Percentiles rank a stretch among this genome's conserved stretches.
These are phyloP conservation scores for Arthrobotrys entomopaga DNA, from an alignment of 2,329 filamentous ascomycete genomes.

Conservation along the genomic window DNA sequence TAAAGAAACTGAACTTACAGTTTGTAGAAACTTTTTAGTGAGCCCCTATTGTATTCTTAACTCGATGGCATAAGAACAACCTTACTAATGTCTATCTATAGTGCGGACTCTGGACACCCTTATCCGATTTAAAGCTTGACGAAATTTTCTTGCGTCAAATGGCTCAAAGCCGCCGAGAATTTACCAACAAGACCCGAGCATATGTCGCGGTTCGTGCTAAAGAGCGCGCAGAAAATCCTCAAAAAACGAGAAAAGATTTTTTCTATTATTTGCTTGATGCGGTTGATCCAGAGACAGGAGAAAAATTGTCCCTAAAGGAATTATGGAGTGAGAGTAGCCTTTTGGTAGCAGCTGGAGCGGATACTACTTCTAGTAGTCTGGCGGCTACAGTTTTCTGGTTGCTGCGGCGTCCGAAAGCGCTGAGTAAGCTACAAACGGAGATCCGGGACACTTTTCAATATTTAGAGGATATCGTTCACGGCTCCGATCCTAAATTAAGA, in stretches of 20 bases:
- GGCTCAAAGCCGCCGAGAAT: constrained; percentile 73
- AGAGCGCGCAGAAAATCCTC: constrained; percentile 62
- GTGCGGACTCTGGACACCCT: not conserved
- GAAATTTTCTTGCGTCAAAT: constrained; percentile 74
- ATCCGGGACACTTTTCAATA: constrained; percentile 67
- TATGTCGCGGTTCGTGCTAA: constrained; percentile 29
- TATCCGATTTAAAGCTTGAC: constrained; percentile 74
- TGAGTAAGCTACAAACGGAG: constrained; percentile 66
- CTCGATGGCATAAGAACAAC: not conserved
- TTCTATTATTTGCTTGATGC: constrained; percentile 67
- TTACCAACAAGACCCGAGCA: constrained; percentile 74
- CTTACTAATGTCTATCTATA: constrained; percentile 17
- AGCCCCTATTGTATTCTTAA: constrained; percentile 55
- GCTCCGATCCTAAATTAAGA: constrained; percentile 63
- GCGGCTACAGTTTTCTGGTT: constrained; percentile 72
- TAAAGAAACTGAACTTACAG: constrained; percentile 63
- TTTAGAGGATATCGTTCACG: constrained; percentile 68
- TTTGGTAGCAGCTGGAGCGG: constrained; percentile 66
- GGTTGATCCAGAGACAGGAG: constrained; percentile 75
- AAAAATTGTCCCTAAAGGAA: constrained; percentile 73
- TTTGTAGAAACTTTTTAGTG: constrained; percentile 64
- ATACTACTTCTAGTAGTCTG: constrained; percentile 75
- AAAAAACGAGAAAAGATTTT: constrained; percentile 62
- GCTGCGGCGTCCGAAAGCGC: constrained; percentile 66
- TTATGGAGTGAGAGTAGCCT: constrained; percentile 77